Conservation (phyloP, 2,329 filamentous ascomycete species). For the Xylariomycetidae sp. region DNA sequence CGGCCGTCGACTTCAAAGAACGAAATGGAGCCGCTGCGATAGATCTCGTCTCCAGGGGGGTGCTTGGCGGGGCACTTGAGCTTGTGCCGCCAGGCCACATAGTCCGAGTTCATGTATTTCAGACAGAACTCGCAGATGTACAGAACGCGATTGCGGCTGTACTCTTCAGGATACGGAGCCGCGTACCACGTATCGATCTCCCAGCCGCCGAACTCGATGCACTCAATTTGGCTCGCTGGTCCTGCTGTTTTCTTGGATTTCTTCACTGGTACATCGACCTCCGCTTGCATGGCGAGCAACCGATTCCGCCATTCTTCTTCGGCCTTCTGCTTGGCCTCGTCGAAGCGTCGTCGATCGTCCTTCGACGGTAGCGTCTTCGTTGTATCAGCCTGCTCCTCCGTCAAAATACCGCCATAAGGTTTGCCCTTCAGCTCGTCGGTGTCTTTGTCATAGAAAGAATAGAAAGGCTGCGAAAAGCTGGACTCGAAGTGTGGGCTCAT, state of each 20-base stretch:
- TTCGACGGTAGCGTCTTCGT: constrained; percentile 76
- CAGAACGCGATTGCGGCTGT: constrained; percentile 91
- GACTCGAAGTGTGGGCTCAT: constrained; percentile 53
- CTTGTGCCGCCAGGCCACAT: constrained; percentile 96
- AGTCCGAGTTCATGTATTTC: constrained; percentile 99
- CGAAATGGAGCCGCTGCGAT: constrained; percentile 81
- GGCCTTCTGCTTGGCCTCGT: constrained; percentile 81
- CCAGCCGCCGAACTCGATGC: constrained; percentile 94
- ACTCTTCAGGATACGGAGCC: constrained; percentile 95
- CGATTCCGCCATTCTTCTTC: constrained; percentile 84
- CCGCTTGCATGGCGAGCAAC: constrained; percentile 54
- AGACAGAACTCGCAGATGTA: constrained; percentile 99
- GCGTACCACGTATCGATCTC: constrained; percentile 99
- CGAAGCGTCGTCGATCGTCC: constrained; percentile 78
- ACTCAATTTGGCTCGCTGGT: constrained; percentile 93
- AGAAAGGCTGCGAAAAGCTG: constrained; percentile 71
- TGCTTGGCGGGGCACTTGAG: constrained; percentile 95
- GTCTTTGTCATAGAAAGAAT: constrained; percentile 84
- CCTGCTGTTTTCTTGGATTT: constrained; percentile 72
- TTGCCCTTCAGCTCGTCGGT: constrained; percentile 85
- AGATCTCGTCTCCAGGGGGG: constrained; percentile 95
- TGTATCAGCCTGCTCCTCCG: constrained; percentile 84
- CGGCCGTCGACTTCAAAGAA: constrained; percentile 98
- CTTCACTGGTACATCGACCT: constrained; percentile 54
- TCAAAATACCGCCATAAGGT: constrained; percentile 90